These are phyloP conservation scores for Multifurca ochricompacta DNA, from an alignment of 768 basidiomycete species.

Conservation along the genomic window DNA sequence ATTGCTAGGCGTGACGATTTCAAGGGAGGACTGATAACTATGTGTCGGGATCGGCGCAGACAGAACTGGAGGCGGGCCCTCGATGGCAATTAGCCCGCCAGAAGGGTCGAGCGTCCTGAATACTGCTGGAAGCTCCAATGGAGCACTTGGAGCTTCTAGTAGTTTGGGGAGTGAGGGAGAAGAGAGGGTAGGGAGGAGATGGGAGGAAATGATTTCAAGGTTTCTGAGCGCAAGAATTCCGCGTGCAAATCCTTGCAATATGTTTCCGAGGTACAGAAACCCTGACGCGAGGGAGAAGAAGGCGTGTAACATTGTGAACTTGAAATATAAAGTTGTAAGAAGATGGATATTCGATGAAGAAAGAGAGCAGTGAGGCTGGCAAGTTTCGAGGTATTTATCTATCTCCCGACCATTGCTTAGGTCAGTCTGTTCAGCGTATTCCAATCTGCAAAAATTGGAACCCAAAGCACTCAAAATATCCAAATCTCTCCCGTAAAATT, in stretches of 20 bases:
- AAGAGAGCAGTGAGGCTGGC: not conserved
- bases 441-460: too few relatives aligned
- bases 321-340: not conserved
- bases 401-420: not conserved
- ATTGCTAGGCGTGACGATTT: not conserved
- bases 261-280: conserved; percentile 2
- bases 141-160: not conserved
- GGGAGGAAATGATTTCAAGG: not conserved
- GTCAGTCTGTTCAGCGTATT: not conserved
- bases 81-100: not conserved
- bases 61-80: not conserved
- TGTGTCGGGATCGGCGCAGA: not conserved
- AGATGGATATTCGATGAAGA: not conserved
- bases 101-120: not conserved
- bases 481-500: too few relatives aligned
- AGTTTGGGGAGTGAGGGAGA: not conserved
- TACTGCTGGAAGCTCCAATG: not conserved
- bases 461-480: too few relatives aligned
- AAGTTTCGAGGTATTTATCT: not conserved
- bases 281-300: conserved; percentile 2
- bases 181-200: not conserved
- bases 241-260: conserved; percentile 1
- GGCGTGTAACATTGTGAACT: conserved; percentile 5
- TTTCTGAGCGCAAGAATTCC: conserved; percentile 3
- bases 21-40: conserved; percentile 5